These are phyloP conservation scores for Metschnikowia aberdeeniae DNA, from an alignment of 805 yeast genomes.

Conservation along the genomic window DNA sequence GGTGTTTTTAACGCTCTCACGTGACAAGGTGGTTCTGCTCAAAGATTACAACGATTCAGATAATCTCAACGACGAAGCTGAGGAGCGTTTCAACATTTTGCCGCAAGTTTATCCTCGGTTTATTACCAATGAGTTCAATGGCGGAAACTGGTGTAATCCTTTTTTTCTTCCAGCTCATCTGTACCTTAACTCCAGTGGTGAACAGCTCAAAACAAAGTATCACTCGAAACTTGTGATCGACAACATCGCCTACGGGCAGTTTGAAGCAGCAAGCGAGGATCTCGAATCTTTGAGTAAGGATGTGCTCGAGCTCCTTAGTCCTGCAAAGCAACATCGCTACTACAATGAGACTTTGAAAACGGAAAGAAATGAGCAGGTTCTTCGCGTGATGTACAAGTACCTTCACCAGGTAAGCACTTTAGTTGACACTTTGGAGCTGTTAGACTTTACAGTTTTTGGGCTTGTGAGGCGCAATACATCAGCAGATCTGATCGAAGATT, in stretches of 20 bases:
- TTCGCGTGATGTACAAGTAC: constrained; percentile 50
- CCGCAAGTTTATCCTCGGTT: constrained; percentile 74
- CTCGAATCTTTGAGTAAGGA: constrained; percentile 39
- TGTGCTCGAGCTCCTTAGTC: constrained; percentile 38
- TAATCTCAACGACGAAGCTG: constrained; percentile 31
- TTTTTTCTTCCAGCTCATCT: constrained; percentile 43
- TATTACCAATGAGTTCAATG: constrained; percentile 60
- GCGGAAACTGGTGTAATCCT: constrained; percentile 78
- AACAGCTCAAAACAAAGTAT: constrained; percentile 37
- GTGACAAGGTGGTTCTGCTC: constrained; percentile 27
- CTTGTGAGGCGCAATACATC: constrained; percentile 33
- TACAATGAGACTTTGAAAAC: constrained; percentile 31
- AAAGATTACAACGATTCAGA: constrained; percentile 39
- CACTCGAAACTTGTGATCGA: constrained; percentile 49
- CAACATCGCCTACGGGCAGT: constrained; percentile 40
- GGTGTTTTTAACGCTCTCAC: constrained; percentile 29
- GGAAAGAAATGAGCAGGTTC: constrained; percentile 49
- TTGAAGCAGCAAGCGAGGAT: constrained; percentile 35
- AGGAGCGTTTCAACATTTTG: constrained; percentile 34
- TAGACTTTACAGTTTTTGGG: constrained; percentile 57
- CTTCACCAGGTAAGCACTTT: constrained; percentile 47
- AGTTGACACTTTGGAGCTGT: constrained; percentile 52
- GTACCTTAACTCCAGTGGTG: constrained; percentile 40
- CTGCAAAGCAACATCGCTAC: constrained; percentile 30
- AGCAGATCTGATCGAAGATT: not conserved